Conservation (phyloP, 495 filamentous ascomycete genomes). For the Aspergillus conjunctus region DNA sequence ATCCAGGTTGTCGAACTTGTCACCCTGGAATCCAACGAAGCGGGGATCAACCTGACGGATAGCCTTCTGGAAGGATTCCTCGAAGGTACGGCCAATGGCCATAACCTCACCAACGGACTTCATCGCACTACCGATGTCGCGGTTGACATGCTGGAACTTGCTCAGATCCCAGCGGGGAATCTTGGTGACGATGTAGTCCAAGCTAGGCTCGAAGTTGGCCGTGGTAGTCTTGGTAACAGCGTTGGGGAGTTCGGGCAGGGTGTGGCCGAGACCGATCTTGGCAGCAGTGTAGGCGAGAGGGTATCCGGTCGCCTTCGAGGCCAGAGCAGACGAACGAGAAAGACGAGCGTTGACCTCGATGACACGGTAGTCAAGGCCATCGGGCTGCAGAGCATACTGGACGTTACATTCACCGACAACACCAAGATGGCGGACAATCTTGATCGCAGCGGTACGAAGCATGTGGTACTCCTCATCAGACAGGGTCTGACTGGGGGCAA, state of each 20-base stretch:
- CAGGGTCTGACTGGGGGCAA: constrained; percentile 92
- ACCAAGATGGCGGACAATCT: constrained; percentile 92
- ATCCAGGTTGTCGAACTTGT: constrained; percentile 90
- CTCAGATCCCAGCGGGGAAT: constrained; percentile 96
- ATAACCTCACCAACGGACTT: constrained; percentile 99
- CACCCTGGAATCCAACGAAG: constrained; percentile 92
- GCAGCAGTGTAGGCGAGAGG: constrained; percentile 95
- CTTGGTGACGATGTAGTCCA: constrained; percentile 98
- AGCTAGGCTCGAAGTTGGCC: constrained; percentile 95
- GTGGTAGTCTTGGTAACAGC: constrained; percentile 98
- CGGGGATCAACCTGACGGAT: constrained; percentile 93
- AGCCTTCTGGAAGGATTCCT: constrained; percentile 99
- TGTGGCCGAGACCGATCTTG: constrained; percentile 95
- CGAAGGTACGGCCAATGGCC: constrained; percentile 97
- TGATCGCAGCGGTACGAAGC: constrained; percentile 94
- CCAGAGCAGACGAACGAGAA: constrained; percentile 90
- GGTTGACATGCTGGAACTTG: constrained; percentile 98
- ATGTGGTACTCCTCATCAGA: constrained; percentile 99
- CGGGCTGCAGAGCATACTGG: constrained; percentile 93
- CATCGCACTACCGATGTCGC: constrained; percentile 96
- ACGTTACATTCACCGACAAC: constrained; percentile 99
- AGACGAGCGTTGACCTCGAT: constrained; percentile 98
- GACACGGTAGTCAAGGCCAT: constrained; percentile 93
- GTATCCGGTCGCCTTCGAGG: constrained; percentile 96
- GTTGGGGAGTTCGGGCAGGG: constrained; percentile 90